phyloP scores from a whole-genome alignment of 257 asterid genomes.

The Solanum gracilifrons region DNA sequence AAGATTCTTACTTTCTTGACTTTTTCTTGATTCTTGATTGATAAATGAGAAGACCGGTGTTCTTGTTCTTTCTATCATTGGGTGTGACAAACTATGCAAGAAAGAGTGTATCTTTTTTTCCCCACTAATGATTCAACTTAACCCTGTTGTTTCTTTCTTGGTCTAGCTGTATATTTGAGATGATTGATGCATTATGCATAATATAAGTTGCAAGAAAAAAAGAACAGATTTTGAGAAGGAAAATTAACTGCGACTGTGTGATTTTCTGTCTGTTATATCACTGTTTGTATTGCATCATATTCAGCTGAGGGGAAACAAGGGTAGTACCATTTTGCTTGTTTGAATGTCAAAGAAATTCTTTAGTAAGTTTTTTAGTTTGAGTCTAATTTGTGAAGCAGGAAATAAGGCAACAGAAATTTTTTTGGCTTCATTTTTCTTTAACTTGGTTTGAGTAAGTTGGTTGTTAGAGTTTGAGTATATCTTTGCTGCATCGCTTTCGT shows the following conservation, averaged over 20 bases:
- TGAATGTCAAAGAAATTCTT: background rate
- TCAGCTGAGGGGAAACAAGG: background rate
- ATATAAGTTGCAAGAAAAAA: background rate
- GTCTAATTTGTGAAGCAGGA: background rate
- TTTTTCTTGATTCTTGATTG: background rate
- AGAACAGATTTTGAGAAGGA: background rate
- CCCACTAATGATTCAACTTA: background rate
- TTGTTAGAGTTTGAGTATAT: background rate
- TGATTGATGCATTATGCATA: background rate
- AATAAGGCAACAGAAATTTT: background rate
- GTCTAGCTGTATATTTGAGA: background rate
- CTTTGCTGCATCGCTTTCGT: background rate
- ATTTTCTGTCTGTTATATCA: background rate
- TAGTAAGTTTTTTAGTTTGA: background rate
- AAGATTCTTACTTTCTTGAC: background rate
- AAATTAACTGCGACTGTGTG: background rate
- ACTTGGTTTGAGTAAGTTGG: background rate
- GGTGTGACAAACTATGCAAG: background rate
- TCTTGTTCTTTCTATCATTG: background rate
- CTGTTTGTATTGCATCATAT: background rate
- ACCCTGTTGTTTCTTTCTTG: background rate
- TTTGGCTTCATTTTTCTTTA: background rate
- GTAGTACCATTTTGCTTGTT: background rate
- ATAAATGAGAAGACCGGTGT: background rate
- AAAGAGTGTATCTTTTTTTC: background rate